phyloP scores from a whole-genome alignment of 257 asterid genomes.

The Orobanche coerulescens region DNA sequence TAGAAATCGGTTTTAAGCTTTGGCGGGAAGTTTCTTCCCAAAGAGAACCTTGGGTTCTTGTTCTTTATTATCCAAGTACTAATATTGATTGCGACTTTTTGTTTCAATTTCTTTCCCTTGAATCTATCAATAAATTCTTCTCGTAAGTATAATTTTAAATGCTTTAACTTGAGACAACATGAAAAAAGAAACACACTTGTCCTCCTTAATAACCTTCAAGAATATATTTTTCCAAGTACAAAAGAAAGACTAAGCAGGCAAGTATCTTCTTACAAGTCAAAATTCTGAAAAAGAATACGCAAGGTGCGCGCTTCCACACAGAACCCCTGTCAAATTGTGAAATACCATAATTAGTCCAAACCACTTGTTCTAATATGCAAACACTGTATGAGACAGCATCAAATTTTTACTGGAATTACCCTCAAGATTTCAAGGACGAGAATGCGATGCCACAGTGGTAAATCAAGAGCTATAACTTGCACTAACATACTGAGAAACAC shows the following conservation, averaged over 20 bases:
- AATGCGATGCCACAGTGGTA: constrained; percentile 98
- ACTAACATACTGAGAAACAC: constrained; percentile 95
- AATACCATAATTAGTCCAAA: constrained; percentile 21
- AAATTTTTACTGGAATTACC: constrained; percentile 40
- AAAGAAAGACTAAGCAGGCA: constrained; percentile 18
- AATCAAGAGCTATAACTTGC: constrained; percentile 76
- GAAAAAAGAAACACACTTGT: neutral
- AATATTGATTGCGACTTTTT: neutral
- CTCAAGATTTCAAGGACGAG: constrained; percentile 95
- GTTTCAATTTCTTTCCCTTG: neutral
- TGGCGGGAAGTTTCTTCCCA: too few species aligned
- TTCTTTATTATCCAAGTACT: neutral
- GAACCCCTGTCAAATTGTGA: constrained; percentile 61
- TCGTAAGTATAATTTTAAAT: neutral
- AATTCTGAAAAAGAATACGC: constrained; percentile 80
- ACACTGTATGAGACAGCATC: constrained; percentile 10
- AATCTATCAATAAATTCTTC: too few species aligned
- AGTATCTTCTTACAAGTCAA: constrained; percentile 79
- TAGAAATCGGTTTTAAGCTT: too few species aligned
- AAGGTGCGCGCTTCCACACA: constrained; percentile 97
- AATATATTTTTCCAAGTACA: neutral
- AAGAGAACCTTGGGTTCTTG: too few species aligned
- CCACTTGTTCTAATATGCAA: constrained; percentile 14
- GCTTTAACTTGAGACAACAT: neutral
- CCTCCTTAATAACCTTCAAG: neutral